Evolutionary conservation across 1,284 basidiomycete species (phyloP), one percentile per base, ranked within the genome.

Genomic region (Nidula niveotomentosa): DNA sequence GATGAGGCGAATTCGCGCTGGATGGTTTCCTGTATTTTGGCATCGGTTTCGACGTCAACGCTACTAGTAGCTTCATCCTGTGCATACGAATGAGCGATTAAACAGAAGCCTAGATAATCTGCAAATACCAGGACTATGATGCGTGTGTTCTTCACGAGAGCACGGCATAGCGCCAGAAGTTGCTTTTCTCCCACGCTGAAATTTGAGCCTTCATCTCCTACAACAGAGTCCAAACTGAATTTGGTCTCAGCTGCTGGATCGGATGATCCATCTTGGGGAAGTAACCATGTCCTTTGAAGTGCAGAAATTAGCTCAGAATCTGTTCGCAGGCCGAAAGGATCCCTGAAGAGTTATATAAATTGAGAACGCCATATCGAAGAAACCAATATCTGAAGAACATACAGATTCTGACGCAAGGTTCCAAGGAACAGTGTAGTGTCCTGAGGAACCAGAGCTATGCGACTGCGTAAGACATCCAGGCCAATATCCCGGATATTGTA

Each of bases 41-140:
- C 80, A 66, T 93, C 91, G 33, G 88, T 93, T 63, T 91, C 90
- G 30, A 89, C 83, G 60, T 95, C 93, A n/a, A 94, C 89, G 49
- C 80, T 90, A n/a, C 89, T 90, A 1, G 91, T 93, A 0, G 91
- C 90, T 68, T 93, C 88, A 60, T 88, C 86, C 78, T 83, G 58
- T 15, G 48, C 12, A 36, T 10, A 18, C 2, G 18, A n/a, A 18
- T 37, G 5, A 36, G 8, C 13, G 18, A n/a, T 18, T 10, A 48
- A 43, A 4, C 46, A 36, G 23, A 8, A 53, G 45, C 1, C 13
- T 41, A 30, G 18, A 13, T 50, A 2, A 2, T 34, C 41, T 3
- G n/a, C 23, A 13, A 10, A 37, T 10, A 15, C 86, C 61, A 91
- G 77, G 18, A 93, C 77, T 48, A 93, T 85, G 52, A 92, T 79